These are phyloP conservation scores for Helicostylum pulchrum DNA, from an alignment of 192 early-diverging fungal species.

Conservation along the genomic window DNA sequence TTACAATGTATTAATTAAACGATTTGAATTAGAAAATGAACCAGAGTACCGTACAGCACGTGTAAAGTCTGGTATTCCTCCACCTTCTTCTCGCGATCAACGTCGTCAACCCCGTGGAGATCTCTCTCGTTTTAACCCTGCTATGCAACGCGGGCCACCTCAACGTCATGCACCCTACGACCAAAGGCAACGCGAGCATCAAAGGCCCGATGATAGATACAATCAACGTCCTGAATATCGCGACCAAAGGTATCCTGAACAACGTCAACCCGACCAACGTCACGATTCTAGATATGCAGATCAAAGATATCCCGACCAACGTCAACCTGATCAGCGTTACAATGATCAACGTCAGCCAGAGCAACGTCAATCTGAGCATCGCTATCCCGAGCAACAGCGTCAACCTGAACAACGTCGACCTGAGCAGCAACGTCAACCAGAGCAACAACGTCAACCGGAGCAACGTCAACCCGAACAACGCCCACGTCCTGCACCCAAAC, in stretches of 20 bases:
- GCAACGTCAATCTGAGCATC: too few species aligned
- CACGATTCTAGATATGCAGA: too few species aligned
- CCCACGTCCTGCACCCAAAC: not conserved
- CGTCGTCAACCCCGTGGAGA: slow-evolving; percentile 17
- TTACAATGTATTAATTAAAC: not conserved
- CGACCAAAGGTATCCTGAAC: too few species aligned
- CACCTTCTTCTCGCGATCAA: slow-evolving; percentile 38
- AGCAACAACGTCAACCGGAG: not conserved
- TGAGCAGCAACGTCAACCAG: slow-evolving; percentile 1
- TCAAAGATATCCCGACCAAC: too few species aligned
- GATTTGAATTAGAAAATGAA: slow-evolving; percentile 31
- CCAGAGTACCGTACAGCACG: slow-evolving; percentile 43
- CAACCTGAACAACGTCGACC: not conserved
- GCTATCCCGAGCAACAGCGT: not conserved
- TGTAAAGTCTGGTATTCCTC: slow-evolving; percentile 36
- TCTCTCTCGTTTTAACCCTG: slow-evolving; percentile 30
- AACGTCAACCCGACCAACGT: too few species aligned
- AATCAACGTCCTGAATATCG: too few species aligned
- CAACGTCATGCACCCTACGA: slow-evolving; percentile 35
- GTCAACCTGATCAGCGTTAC: too few species aligned
- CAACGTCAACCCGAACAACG: not conserved
- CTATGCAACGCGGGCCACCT: slow-evolving; percentile 28
- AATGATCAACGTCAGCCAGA: too few species aligned
- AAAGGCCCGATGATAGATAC: slow-evolving; percentile 9
- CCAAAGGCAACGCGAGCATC: slow-evolving; percentile 20